Base-by-base conservation (phyloP, 2,329 filamentous ascomycete genomes). In the Aspergillus sp. region DNA sequence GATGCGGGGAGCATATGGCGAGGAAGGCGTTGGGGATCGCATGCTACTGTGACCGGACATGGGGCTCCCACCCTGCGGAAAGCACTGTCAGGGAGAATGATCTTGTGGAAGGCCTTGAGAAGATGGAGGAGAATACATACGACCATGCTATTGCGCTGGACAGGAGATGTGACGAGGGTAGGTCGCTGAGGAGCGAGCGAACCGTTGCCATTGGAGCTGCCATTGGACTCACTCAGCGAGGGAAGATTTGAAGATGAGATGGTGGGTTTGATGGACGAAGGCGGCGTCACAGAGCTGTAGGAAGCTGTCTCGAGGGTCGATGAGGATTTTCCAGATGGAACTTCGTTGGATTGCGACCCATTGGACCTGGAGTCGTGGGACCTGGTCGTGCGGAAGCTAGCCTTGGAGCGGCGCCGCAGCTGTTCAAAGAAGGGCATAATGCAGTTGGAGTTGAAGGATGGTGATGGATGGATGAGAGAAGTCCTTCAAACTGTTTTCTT, bases 1-100 rank as follows among this genome's bases (percentile, higher is more conserved):
- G 36, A 97, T 83, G 62, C 85, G 84, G 20, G 93, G 92, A 25
- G 91, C 88, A 73, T 89, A 93, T 41, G 87, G 85, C 49, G 91
- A 96, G 16, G 86, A 81, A 6, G 87, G 83, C 56, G 82, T 74
- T 57, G 76, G 80, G 50, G 74, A 78, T 65, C 81, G 82, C 38
- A 58, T 58, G 41, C 66, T 64, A 63, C 70, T 72, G 43, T 42
- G 40, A 21, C 68, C 59, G 1, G 68, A 68, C 5, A 64, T 64
- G 4, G 62, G 57, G 49, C 64, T 71, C 50, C 66, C 65, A 34
- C 69, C 67, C 75, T 77, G 50, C 25, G 2, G 11, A 29, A 29
- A 7, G 25, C 25, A 29, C 7, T 29, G 7, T 29, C 25, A 29
- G 25, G 25, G 25, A 29, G 25, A 29, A 29, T 29, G 25, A 29